Base-by-base conservation (phyloP, 306 rosid species). In the Comarum palustre region DNA sequence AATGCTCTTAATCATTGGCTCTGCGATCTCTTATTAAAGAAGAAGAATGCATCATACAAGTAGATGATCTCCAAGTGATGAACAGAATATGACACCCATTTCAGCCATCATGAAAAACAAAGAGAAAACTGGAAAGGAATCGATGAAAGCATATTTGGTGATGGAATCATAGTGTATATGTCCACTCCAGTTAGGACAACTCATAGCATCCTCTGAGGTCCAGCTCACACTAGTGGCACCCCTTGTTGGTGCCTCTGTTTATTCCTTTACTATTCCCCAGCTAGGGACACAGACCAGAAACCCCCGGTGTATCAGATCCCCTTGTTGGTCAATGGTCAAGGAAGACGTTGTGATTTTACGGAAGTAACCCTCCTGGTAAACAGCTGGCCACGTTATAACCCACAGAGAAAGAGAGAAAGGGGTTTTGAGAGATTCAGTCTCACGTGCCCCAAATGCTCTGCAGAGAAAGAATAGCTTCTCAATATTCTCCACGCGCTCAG, bases 361-460 rank as follows among this genome's bases (percentile, higher is more conserved):
- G 41, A 72, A 78, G 14, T 62, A 15, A 38, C 79, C 79, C 59
- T 47, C 2, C 32, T 72, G 73, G 13, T 8, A 12, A 67, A 81
- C 88, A 84, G 88, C 85, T 84, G 88, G 83, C 88, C 88, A 84
- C 85, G 87, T 81, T 84, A n/a, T 42, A 58, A 17, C 13, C 77
- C 80, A 41, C 62, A n/a, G 66, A 50, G 59, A 77, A 2, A 24
- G 68, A 46, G 63, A 51, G 71, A 38, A 50, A 22, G 54, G 36
- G 22, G 5, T 65, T 2, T 67, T 57, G 68, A 25, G 58, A 59
- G 39, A 45, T 62, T 29, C 45, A 15, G 66, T n/a, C 67, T 38
- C 78, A 75, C 77, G 80, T 83, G 66, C 46, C 42, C 68, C 6
- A 59, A 42, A 24, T 58, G 22, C 43, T 42, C 22, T 8, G 17